Evolutionary conservation across 2,329 filamentous ascomycete species (phyloP).

Genomic region (Nothophaeocryptopus gaeumannii): DNA sequence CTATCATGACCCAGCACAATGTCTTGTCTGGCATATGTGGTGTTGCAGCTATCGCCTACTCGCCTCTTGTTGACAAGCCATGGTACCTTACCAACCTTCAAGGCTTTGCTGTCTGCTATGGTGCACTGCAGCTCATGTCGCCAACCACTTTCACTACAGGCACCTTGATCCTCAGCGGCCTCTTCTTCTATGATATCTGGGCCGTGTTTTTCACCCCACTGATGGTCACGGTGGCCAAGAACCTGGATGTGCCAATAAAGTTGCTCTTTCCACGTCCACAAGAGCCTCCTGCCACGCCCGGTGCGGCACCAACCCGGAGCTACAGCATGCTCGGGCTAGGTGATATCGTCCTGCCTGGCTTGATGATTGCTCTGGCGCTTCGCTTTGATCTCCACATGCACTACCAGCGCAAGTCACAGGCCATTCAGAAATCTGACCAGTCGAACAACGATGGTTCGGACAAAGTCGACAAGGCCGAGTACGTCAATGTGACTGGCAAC

Average conservation of each 20-base stretch:
- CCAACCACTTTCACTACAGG: slow-evolving; percentile 85
- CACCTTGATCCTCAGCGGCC: slow-evolving; percentile 68
- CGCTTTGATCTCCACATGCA: slow-evolving; percentile 87
- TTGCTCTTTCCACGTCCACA: slow-evolving; percentile 73
- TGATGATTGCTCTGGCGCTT: slow-evolving; percentile 82
- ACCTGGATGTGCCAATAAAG: slow-evolving; percentile 89
- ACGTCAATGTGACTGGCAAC: slow-evolving; percentile 57
- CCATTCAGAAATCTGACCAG: slow-evolving; percentile 38
- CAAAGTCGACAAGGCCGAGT: slow-evolving; percentile 39
- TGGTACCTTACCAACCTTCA: slow-evolving; percentile 81
- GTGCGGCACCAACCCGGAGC: slow-evolving; percentile 41
- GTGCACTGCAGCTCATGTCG: slow-evolving; percentile 76
- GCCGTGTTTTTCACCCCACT: slow-evolving; percentile 87
- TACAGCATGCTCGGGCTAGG: slow-evolving; percentile 81
- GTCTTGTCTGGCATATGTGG: slow-evolving; percentile 57
- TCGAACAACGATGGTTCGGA: slow-evolving; percentile 22
- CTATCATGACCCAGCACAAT: slow-evolving; percentile 55
- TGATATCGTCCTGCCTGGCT: slow-evolving; percentile 90
- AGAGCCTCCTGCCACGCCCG: slow-evolving; percentile 23
- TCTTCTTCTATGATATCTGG: slow-evolving; percentile 95
- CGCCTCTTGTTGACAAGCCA: slow-evolving; percentile 58
- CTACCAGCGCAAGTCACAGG: slow-evolving; percentile 66
- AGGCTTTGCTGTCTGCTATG: slow-evolving; percentile 81
- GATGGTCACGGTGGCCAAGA: slow-evolving; percentile 84
- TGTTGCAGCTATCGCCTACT: slow-evolving; percentile 60